Evolutionary conservation across 1,284 basidiomycete genomes (phyloP).

Genomic region (Trichosporon faecale): DNA sequence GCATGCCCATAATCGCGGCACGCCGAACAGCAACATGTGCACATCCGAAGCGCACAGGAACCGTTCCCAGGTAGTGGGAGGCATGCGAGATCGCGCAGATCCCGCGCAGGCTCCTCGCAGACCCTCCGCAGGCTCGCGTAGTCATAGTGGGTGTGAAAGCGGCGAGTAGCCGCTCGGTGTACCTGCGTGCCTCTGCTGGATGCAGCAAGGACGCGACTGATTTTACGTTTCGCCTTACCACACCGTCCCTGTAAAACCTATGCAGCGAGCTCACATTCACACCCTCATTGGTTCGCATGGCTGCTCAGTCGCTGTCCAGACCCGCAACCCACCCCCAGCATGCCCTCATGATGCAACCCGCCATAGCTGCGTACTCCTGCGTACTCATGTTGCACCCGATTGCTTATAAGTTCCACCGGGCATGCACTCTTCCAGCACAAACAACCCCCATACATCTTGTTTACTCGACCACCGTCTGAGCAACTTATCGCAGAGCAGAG

Average conservation of each 20-base stretch:
- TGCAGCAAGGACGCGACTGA: slow-evolving; percentile 8
- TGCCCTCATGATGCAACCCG: neutral
- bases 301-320: neutral
- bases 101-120: too few relatives aligned
- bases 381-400: neutral
- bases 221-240: slow-evolving; percentile 2
- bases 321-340: neutral
- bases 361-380: slow-evolving; percentile 2
- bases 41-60: neutral
- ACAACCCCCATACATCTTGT: neutral
- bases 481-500: neutral
- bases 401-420: neutral
- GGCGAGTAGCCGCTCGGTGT: neutral
- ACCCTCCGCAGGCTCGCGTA: neutral
- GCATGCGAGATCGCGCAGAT: neutral
- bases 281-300: neutral
- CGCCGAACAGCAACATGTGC: neutral
- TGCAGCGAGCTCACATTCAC: slow-evolving; percentile 8
- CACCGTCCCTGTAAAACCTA: slow-evolving; percentile 1
- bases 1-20: neutral
- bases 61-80: neutral
- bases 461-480: neutral
- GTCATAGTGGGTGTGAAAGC: neutral
- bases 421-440: neutral
- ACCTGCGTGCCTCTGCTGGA: neutral